phyloP scores from a whole-genome alignment of 225 moss, liverwort and hornwort species.

The Asterella californica region DNA sequence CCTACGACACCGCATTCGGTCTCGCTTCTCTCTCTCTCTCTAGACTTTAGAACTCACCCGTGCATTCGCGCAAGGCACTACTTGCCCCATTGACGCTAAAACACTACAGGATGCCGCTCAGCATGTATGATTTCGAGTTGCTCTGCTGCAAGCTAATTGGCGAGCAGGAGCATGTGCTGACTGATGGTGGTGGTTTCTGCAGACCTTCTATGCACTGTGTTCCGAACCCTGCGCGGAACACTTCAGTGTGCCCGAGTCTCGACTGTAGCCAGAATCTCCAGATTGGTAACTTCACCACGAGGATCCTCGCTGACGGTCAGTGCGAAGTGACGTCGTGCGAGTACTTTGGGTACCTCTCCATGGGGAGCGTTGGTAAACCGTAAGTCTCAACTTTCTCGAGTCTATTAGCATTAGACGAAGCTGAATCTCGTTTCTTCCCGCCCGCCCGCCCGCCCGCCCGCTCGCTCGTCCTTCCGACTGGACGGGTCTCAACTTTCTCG shows the following conservation, averaged over 20 bases:
- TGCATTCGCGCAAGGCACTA: no score
- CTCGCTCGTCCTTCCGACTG: not conserved
- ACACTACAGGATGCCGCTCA: not conserved
- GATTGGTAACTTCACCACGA: conserved; percentile 26
- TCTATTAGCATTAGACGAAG: not conserved
- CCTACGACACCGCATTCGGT: no score
- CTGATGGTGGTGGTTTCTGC: not conserved
- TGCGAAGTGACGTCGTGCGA: conserved; percentile 25
- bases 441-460: no score
- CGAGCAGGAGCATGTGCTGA: not conserved
- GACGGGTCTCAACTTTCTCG: not conserved
- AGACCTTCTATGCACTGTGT: conserved; percentile 16
- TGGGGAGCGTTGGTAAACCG: conserved; percentile 19
- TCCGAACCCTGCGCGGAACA: conserved; percentile 1
- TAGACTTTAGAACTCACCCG: not conserved
- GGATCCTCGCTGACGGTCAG: not conserved
- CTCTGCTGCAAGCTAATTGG: not conserved
- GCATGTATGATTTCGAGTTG: not conserved
- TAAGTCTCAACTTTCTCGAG: not conserved
- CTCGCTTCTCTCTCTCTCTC: no score
- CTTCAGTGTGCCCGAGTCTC: conserved; percentile 18
- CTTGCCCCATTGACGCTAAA: not conserved
- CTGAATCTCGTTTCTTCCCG: not conserved
- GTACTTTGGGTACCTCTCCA: conserved; percentile 13
- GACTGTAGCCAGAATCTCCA: conserved; percentile 6